Percentiles rank a stretch among this genome's conserved stretches.
phyloP scores from a whole-genome alignment of 2,329 filamentous ascomycete species.

The Calonectria leucothoes region DNA sequence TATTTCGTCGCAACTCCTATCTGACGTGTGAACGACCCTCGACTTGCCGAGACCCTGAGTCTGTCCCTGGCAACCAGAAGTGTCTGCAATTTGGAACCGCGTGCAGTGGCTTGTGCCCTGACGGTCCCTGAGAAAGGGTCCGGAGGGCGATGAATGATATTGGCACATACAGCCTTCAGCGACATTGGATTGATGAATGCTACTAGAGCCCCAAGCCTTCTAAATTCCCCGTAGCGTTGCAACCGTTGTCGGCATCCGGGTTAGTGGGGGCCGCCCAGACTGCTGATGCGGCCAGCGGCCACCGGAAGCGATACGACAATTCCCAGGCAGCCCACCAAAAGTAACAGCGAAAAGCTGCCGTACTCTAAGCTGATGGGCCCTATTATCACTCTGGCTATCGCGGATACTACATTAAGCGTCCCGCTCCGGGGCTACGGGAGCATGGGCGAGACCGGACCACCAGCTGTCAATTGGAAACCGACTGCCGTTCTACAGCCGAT shows the following conservation, averaged over 20 bases:
- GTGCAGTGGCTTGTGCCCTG: background rate
- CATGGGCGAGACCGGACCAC: background rate
- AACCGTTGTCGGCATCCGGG: background rate
- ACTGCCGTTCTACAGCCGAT: background rate
- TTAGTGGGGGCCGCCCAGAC: background rate
- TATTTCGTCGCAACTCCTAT: background rate
- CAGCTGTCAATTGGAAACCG: background rate
- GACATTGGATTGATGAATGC: background rate
- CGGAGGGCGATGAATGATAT: background rate
- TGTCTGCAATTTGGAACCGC: background rate
- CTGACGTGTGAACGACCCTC: constrained; percentile 4
- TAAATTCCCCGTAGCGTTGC: background rate
- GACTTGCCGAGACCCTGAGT: background rate
- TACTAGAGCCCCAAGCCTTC: background rate
- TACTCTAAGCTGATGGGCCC: background rate
- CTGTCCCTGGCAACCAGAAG: background rate
- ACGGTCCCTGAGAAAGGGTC: background rate
- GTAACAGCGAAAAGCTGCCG: background rate
- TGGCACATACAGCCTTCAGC: background rate
- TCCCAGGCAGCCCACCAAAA: background rate
- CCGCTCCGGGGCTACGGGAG: background rate
- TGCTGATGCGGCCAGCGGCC: constrained; percentile 4
- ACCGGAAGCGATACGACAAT: background rate
- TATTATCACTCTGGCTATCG: constrained; percentile 1
- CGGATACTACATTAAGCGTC: constrained; percentile 1